These are phyloP conservation scores for Exophiala alcalophila DNA, from an alignment of 2,329 filamentous ascomycete genomes.

Conservation along the genomic window DNA sequence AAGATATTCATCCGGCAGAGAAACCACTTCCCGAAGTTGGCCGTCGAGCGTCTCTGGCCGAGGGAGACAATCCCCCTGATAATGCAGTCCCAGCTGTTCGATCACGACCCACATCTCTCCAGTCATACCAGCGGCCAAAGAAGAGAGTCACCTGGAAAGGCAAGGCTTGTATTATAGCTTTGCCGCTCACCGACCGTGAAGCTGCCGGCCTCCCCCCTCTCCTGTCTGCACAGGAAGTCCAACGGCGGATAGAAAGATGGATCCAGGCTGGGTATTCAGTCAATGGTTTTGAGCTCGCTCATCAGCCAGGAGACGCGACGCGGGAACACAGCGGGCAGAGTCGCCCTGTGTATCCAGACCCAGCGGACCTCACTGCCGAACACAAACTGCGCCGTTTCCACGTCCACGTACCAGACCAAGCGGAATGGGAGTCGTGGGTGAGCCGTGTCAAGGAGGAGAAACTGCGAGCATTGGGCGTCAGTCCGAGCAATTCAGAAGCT, in stretches of 20 bases:
- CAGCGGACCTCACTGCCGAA: constrained; percentile 38
- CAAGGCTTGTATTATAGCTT: constrained; percentile 68
- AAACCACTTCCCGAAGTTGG: constrained; percentile 12
- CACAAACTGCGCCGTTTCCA: constrained; percentile 34
- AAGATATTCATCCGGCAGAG: constrained; percentile 3
- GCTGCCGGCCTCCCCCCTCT: constrained; percentile 49
- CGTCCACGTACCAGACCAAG: constrained; percentile 46
- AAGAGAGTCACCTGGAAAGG: constrained; percentile 74
- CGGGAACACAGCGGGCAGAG: constrained; percentile 36
- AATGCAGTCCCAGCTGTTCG: constrained; percentile 36
- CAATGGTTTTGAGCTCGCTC: constrained; percentile 40
- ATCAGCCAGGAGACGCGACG: constrained; percentile 5
- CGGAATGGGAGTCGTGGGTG: constrained; percentile 74
- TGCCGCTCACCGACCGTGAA: constrained; percentile 66
- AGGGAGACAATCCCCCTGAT: constrained; percentile 11
- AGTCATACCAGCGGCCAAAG: constrained; percentile 46
- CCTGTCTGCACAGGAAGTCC: constrained; percentile 40
- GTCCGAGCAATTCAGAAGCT: constrained; percentile 70
- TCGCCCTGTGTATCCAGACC: constrained; percentile 44
- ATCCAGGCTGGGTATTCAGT: constrained; percentile 44
- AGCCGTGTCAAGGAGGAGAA: constrained; percentile 85
- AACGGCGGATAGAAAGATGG: constrained; percentile 41
- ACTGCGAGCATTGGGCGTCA: constrained; percentile 84
- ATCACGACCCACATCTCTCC: constrained; percentile 47
- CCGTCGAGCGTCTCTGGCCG: constrained; percentile 5